Evolutionary conservation across 371 early-diverging fungal genomes (phyloP).

Genomic region (Saksenaea oblongispora): DNA sequence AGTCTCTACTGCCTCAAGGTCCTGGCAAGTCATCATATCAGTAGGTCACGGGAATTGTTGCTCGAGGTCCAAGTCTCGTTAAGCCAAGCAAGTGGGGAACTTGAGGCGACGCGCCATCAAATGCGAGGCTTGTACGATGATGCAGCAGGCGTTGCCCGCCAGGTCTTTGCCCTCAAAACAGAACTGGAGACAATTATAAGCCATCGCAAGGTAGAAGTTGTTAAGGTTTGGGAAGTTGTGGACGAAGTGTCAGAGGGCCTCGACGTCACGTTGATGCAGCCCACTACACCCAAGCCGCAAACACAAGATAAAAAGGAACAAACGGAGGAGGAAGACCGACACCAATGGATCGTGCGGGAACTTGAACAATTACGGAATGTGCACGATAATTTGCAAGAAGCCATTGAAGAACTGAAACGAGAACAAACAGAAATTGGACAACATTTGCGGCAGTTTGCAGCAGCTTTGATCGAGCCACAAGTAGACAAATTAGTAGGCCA

Average conservation of each 20-base stretch:
- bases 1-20: slow-evolving; percentile 63
- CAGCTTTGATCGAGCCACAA: slow-evolving; percentile 41
- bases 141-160: slow-evolving; percentile 57
- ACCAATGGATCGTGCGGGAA: slow-evolving; percentile 60
- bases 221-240: slow-evolving; percentile 66
- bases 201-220: slow-evolving; percentile 60
- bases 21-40: slow-evolving; percentile 40
- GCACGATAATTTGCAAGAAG: slow-evolving; percentile 41
- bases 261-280: slow-evolving; percentile 20
- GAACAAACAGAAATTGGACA: slow-evolving; percentile 44
- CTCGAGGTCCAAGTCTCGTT: slow-evolving; percentile 47
- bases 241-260: slow-evolving; percentile 54
- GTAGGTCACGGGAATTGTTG: slow-evolving; percentile 38
- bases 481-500: slow-evolving; percentile 42
- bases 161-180: slow-evolving; percentile 53
- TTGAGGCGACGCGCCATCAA: slow-evolving; percentile 50
- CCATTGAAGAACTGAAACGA: slow-evolving; percentile 39
- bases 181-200: slow-evolving; percentile 58
- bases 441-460: slow-evolving; percentile 25
- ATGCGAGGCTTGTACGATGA: slow-evolving; percentile 58
- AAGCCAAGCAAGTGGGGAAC: slow-evolving; percentile 48
- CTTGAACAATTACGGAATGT: slow-evolving; percentile 56
- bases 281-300: slow-evolving; percentile 1
- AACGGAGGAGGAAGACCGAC: slow-evolving; percentile 49
- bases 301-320: slow-evolving; percentile 9